Percentiles rank a stretch among this genome's conserved stretches.
Conservation (phyloP, 495 filamentous ascomycete genomes). For the Immersiella caudata region DNA sequence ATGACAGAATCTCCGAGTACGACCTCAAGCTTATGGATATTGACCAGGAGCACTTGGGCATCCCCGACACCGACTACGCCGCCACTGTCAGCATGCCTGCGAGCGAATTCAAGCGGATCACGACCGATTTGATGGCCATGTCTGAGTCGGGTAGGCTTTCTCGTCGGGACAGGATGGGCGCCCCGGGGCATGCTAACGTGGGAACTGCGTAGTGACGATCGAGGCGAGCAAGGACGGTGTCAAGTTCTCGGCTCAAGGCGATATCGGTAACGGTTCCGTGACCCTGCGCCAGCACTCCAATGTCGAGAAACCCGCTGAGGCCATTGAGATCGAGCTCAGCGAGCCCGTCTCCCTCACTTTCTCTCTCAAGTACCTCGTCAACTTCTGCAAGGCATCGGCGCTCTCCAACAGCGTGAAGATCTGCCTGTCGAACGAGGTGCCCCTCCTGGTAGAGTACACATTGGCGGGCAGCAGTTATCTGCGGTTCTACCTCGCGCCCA, state of each 20-base stretch:
- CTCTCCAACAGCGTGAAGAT: conserved; percentile 83
- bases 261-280: conserved; percentile 94
- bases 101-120: conserved; percentile 91
- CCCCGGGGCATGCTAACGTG: conserved; percentile 10
- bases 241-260: conserved; percentile 91
- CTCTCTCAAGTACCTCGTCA: conserved; percentile 98
- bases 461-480: conserved; percentile 82
- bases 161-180: not conserved
- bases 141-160: conserved; percentile 82
- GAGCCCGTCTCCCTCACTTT: conserved; percentile 96
- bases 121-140: conserved; percentile 83
- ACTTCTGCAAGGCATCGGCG: conserved; percentile 97
- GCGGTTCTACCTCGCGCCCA: conserved; percentile 96
- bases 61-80: conserved; percentile 96
- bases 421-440: conserved; percentile 93
- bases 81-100: conserved; percentile 89
- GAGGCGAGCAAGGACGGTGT: conserved; percentile 97
- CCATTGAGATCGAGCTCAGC: conserved; percentile 84
- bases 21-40: conserved; percentile 99
- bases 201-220: conserved; percentile 70
- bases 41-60: conserved; percentile 98
- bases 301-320: conserved; percentile 85
- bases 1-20: conserved; percentile 93
- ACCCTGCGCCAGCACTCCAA: conserved; percentile 87
- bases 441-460: conserved; percentile 89